These are phyloP conservation scores for Alternaria brassicae DNA, from an alignment of 2,329 filamentous ascomycete species.

Conservation along the genomic window DNA sequence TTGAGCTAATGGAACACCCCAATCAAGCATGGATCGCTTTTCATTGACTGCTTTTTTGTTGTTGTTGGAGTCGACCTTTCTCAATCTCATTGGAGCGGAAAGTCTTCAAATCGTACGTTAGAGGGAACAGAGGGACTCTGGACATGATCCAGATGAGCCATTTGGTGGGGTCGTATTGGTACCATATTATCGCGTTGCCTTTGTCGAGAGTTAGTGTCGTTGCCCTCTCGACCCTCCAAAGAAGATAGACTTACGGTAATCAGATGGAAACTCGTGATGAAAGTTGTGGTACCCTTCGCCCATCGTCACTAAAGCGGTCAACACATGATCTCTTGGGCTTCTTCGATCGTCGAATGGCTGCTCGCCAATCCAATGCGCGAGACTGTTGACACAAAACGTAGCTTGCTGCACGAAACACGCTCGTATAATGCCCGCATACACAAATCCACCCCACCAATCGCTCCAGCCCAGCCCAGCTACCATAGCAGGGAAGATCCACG, in stretches of 20 bases:
- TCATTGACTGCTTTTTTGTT: slow-evolving; percentile 51
- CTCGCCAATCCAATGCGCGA: slow-evolving; percentile 61
- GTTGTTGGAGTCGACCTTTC: slow-evolving; percentile 51
- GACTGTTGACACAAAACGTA: slow-evolving; percentile 61
- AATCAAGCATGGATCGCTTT: slow-evolving; percentile 46
- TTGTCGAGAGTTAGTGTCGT: neutral
- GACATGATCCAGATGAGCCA: slow-evolving; percentile 49
- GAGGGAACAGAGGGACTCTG: slow-evolving; percentile 38
- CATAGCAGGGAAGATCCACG: slow-evolving; percentile 53
- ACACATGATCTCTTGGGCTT: slow-evolving; percentile 48
- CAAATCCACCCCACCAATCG: slow-evolving; percentile 57
- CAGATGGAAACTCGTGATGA: slow-evolving; percentile 50
- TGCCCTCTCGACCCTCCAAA: rapidly evolving
- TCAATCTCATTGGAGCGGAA: slow-evolving; percentile 48
- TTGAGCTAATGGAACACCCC: slow-evolving; percentile 47
- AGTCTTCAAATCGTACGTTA: slow-evolving; percentile 49
- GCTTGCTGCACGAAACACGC: slow-evolving; percentile 60
- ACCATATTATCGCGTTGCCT: slow-evolving; percentile 50
- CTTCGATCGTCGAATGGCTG: slow-evolving; percentile 50
- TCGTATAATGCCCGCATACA: slow-evolving; percentile 59
- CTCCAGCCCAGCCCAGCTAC: slow-evolving; percentile 58
- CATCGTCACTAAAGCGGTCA: slow-evolving; percentile 50
- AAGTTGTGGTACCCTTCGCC: slow-evolving; percentile 54
- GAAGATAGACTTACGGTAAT: slow-evolving; percentile 25
- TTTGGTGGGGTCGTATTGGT: slow-evolving; percentile 53